Percentiles rank a stretch among this genome's conserved stretches.
phyloP scores from a whole-genome alignment of 75 land plant species.

The Isoetes taiwanensis region DNA sequence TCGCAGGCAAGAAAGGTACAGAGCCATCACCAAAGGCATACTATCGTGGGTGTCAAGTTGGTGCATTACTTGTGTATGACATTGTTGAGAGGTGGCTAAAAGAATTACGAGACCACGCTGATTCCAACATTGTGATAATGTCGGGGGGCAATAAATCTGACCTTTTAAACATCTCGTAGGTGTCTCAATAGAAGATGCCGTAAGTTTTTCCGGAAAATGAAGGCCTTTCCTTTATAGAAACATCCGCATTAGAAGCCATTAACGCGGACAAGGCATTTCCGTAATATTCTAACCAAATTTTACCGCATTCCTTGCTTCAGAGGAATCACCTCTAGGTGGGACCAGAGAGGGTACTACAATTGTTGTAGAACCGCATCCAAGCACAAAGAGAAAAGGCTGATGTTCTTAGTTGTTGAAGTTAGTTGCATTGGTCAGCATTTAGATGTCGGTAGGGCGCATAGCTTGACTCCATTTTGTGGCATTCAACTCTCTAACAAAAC shows the following conservation, averaged over 20 bases:
- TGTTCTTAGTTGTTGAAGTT: conserved; percentile 21
- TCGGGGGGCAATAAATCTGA: conserved; percentile 58
- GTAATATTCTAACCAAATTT: conserved; percentile 42
- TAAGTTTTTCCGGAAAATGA: conserved; percentile 50
- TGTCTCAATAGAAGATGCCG: conserved; percentile 50
- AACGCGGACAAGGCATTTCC: conserved; percentile 60
- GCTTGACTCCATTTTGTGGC: too few relatives aligned
- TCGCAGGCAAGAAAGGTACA: too few relatives aligned
- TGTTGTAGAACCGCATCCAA: conserved; percentile 22
- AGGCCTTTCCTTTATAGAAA: conserved; percentile 51
- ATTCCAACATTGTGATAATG: conserved; percentile 57
- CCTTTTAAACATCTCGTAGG: conserved; percentile 48
- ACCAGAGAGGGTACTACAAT: conserved; percentile 47
- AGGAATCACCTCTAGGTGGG: conserved; percentile 26
- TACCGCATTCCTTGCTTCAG: conserved; percentile 44
- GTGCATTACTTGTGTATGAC: conserved; percentile 50
- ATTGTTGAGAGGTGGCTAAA: conserved; percentile 50
- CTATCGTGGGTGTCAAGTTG: conserved; percentile 49
- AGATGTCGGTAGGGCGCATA: too few relatives aligned
- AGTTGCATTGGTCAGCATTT: too few relatives aligned
- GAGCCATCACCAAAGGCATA: too few relatives aligned
- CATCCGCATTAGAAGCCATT: conserved; percentile 51
- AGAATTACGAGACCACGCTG: conserved; percentile 58
- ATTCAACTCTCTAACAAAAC: too few relatives aligned
- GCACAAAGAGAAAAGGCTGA: conserved; percentile 40